Base-by-base conservation (phyloP, 768 basidiomycete genomes). In the Xerocomellus chrysenteron region DNA sequence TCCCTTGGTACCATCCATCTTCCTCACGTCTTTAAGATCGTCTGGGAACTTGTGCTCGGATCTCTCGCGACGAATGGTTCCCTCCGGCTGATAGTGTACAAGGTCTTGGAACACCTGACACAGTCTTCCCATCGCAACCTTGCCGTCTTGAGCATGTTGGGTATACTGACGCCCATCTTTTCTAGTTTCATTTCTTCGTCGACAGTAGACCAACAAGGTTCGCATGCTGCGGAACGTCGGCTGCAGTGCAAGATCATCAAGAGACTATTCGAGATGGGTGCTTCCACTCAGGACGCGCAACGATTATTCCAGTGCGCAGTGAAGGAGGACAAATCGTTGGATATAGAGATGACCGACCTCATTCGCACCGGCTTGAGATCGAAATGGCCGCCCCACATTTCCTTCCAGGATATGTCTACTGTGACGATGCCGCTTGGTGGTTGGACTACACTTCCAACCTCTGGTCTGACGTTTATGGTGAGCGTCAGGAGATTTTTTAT, bases 311-410 rank as follows among this genome's bases (percentile, higher is more conserved):
- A 86, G 60, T 76, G 74, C 28, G 78, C 78, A 0, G 75, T 87
- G 45, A 77, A 69, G 40, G 74, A 71, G 2, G 77, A 82, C 51
- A 78, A 79, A 14, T 75, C 73, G 0, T 67, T 91, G 26, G 83
- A 91, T 58, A 66, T 73, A 7, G 88, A 89, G 46, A 77, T 90
- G 36, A 68, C 92, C 44, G 90, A 90, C 43, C 71, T 91, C 28
- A 77, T 93, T 51, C 82, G 87, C 8, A 78, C 80, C 45, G 84
- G 83, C 3, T 85, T 90, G 78, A 87, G 83, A 68, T 84, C 84
- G 39, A 80, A 84, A 35, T 93, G 91, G 92, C 83, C 88, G 1
- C 82, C 85, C 54, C 91, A 93, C 66, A 81, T 94, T 57, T 88
- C 84, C 3, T 73, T 92, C 62, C 84, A 85, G 65, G 78, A 79